A percentile compares a stretch with the other conserved stretches of the same genome.
Conservation (phyloP, 148 eudicot species). For the Heliamphora exappendiculata region DNA sequence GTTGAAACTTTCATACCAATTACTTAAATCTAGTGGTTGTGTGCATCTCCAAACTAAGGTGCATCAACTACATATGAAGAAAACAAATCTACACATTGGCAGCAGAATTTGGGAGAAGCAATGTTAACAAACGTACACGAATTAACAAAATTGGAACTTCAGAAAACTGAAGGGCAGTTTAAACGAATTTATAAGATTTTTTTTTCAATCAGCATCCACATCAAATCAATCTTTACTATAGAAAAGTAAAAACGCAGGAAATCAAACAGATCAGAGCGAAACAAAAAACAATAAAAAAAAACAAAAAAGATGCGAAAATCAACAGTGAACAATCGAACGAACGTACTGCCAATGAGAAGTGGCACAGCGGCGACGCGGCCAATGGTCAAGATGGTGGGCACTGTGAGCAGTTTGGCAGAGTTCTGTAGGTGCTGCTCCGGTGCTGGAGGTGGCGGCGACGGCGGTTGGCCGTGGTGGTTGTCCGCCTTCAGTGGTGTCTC, state of each 20-base stretch:
- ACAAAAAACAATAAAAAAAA: neutral
- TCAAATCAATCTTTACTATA: neutral
- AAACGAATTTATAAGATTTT: neutral
- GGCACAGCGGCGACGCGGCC: slow-evolving; percentile 91
- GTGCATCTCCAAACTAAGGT: neutral
- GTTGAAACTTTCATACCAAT: neutral
- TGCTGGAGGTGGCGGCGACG: slow-evolving; percentile 1
- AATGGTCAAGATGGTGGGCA: slow-evolving; percentile 81
- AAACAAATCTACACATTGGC: neutral
- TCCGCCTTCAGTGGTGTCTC: neutral
- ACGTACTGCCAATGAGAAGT: slow-evolving; percentile 66
- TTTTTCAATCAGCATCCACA: neutral
- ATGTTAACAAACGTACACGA: neutral
- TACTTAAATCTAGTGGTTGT: neutral
- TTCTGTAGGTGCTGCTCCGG: slow-evolving; percentile 1
- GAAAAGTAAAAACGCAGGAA: neutral
- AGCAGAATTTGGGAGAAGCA: neutral
- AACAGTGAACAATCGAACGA: neutral
- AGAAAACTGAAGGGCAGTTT: neutral
- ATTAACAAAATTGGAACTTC: neutral
- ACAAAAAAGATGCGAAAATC: too few relatives aligned
- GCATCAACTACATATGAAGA: neutral
- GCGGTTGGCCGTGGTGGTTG: neutral
- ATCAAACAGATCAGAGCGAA: neutral
- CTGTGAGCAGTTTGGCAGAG: slow-evolving; percentile 57